Percentiles rank a stretch among this genome's conserved stretches.
Evolutionary conservation across 257 asterid species (phyloP).

Genomic region (Paulownia fortunei): DNA sequence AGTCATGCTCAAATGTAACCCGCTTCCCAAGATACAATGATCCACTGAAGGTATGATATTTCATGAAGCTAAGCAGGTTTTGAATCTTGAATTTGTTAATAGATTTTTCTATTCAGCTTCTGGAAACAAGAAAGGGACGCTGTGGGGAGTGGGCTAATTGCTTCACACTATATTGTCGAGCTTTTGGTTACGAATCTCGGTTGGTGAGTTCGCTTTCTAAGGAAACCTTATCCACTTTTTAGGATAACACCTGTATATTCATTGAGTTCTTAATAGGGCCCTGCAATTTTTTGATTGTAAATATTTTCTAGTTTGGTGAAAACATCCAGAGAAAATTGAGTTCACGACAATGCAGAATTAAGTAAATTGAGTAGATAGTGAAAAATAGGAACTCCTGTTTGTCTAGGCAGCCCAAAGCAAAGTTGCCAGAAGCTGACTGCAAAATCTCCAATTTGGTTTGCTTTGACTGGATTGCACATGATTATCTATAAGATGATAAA

Average conservation of each 20-base stretch:
- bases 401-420: neutral
- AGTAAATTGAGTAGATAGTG: too few relatives aligned
- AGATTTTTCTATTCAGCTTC: constrained; percentile 63
- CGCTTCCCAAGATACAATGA: constrained; percentile 98
- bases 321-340: too few relatives aligned
- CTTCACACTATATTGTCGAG: constrained; percentile 92
- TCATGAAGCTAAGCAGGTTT: constrained; percentile 24
- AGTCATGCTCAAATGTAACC: constrained; percentile 65
- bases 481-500: neutral
- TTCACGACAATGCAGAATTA: neutral
- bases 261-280: constrained; percentile 9
- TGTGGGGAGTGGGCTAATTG: constrained; percentile 99
- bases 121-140: constrained; percentile 92
- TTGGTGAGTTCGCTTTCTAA: constrained; percentile 60
- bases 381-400: too few relatives aligned
- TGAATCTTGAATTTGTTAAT: constrained; percentile 27
- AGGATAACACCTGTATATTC: neutral
- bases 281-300: neutral
- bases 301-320: too few relatives aligned
- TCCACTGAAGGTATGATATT: constrained; percentile 74
- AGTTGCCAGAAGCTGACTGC: constrained; percentile 6
- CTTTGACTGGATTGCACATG: neutral
- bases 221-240: constrained; percentile 16
- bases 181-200: constrained; percentile 92
- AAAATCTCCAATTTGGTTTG: too few relatives aligned